These are phyloP conservation scores for Trichoderma sp. DNA, from an alignment of 2,329 filamentous ascomycete genomes.

Conservation along the genomic window DNA sequence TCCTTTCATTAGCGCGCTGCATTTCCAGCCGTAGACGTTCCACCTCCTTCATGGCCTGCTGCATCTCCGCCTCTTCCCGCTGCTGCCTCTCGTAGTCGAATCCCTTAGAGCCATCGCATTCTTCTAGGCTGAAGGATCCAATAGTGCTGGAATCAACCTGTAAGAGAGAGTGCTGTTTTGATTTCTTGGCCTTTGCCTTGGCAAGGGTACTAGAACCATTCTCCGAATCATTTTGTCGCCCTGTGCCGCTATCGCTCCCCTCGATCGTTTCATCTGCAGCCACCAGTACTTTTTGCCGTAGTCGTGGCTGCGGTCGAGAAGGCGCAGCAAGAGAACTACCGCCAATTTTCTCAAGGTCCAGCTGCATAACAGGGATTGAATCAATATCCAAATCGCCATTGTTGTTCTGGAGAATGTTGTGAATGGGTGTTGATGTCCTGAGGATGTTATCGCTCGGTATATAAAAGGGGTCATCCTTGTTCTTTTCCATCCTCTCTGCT, in stretches of 20 bases:
- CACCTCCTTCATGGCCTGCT: constrained; percentile 83
- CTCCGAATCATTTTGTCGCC: constrained; percentile 58
- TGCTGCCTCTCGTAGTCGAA: constrained; percentile 68
- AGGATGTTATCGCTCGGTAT: constrained; percentile 65
- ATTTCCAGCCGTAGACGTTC: constrained; percentile 86
- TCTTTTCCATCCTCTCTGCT: constrained; percentile 77
- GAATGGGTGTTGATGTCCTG: constrained; percentile 74
- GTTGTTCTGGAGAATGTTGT: constrained; percentile 71
- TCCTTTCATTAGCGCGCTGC: constrained; percentile 77
- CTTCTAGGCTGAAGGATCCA: constrained; percentile 70
- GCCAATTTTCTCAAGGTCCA: constrained; percentile 68
- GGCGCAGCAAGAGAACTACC: constrained; percentile 39
- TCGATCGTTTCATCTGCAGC: constrained; percentile 74
- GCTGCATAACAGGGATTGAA: constrained; percentile 91
- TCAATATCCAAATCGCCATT: constrained; percentile 89
- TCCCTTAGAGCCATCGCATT: constrained; percentile 45
- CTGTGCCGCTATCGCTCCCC: constrained; percentile 53
- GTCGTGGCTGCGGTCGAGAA: constrained; percentile 45
- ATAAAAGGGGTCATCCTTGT: constrained; percentile 95
- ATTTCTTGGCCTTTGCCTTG: constrained; percentile 55
- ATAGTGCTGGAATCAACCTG: constrained; percentile 88
- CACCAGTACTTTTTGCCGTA: constrained; percentile 66
- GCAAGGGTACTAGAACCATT: constrained; percentile 52
- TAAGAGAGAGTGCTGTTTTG: constrained; percentile 68
- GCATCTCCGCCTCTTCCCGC: constrained; percentile 86